Conservation (phyloP, 495 filamentous ascomycete species). For the Penicillium crystallinum region DNA sequence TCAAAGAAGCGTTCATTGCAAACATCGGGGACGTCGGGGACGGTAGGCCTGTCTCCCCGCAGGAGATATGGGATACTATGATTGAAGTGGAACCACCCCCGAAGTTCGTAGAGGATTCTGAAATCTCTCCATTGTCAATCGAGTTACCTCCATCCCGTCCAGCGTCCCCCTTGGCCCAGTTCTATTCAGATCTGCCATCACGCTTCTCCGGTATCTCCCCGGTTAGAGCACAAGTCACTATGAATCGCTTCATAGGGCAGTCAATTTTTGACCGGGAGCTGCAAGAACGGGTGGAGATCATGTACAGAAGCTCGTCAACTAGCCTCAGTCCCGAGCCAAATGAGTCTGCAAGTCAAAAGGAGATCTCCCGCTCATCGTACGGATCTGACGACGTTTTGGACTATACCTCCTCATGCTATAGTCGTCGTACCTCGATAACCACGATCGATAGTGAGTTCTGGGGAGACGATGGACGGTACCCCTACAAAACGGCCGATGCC, state of each 20-base stretch:
- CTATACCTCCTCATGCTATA: conserved; percentile 34
- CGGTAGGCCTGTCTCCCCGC: conserved; percentile 6
- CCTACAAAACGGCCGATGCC: conserved; percentile 20
- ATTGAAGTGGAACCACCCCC: conserved; percentile 14
- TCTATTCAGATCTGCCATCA: conserved; percentile 30
- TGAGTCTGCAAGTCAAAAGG: background rate
- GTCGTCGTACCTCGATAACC: conserved; percentile 29
- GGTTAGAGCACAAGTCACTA: conserved; percentile 2
- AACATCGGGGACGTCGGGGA: background rate
- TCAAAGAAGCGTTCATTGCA: background rate
- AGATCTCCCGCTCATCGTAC: conserved; percentile 13
- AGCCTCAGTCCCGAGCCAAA: background rate
- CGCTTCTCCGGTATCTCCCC: conserved; percentile 28
- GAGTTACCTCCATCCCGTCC: conserved; percentile 1
- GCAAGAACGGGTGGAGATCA: conserved; percentile 14
- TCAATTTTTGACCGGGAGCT: conserved; percentile 15
- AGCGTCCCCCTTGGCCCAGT: conserved; percentile 18
- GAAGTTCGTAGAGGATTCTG: conserved; percentile 19
- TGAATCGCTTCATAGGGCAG: conserved; percentile 3
- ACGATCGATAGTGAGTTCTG: conserved; percentile 20
- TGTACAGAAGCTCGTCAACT: conserved; percentile 8
- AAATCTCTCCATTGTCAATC: conserved; percentile 30
- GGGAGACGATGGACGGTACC: background rate
- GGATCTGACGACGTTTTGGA: conserved; percentile 22
- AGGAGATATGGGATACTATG: conserved; percentile 8